Evolutionary conservation across 2,329 filamentous ascomycete species (phyloP), one percentile per base, ranked within the genome.

Genomic region (Cadophora luteo-olivacea): DNA sequence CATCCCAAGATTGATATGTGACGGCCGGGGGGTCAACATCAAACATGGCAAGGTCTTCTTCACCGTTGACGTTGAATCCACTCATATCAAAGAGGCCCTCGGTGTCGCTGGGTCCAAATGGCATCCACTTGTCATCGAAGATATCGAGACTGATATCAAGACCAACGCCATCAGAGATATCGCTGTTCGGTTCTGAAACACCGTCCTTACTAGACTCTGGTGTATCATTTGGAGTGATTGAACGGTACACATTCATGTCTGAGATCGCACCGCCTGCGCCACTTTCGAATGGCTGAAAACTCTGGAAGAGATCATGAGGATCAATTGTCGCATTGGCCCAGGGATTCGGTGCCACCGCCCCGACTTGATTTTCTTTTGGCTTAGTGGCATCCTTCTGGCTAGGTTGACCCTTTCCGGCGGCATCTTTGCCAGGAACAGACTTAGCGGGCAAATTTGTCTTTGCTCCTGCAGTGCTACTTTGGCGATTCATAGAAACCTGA

Each of bases 151-250:
- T 84, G 61, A 89, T 84, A 54, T 89, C 87, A 16, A 88, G 79
- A 19, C 79, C 77, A 3, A 83, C 81, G 5, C 81, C 82, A 67
- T 90, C 88, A 2, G 86, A 84, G 22, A 89, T 85, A 72, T 90
- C 88, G 74, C 87, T 89, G 69, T 85, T 89, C 11, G 86, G 85
- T 73, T 90, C 87, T 51, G 87, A 89, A 9, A 81, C 77, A 4
- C 85, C 84, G 33, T 90, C 87, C 76, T 89, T 88, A 77, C 82
- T 86, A 1, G 87, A 90, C 72, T 89, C 88, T 0, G 88, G 88
- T 8, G 88, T 90, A 74, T 90, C 87, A 69, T 89, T 87, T 0
- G 87, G 87, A 29, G 87, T 87, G 67, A 85, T 79, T 0, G 85
- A 83, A 24, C 84, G 83, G 73, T 87, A 88, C 9, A 85, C 79